These are phyloP conservation scores for Claviceps pazoutovae DNA, from an alignment of 2,329 filamentous ascomycete genomes.

Conservation along the genomic window DNA sequence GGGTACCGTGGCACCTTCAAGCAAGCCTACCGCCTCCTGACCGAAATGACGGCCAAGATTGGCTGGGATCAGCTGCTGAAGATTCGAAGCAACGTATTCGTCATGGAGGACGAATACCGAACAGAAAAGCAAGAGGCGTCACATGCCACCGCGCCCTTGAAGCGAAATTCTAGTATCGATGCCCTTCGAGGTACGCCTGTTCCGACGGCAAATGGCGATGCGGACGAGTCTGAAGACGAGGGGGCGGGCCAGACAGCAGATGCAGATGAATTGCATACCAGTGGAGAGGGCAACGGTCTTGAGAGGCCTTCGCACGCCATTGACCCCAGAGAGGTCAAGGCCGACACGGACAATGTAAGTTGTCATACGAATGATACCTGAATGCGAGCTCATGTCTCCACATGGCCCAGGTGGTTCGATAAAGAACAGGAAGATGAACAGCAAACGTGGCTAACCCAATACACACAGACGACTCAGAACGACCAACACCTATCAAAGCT, in stretches of 20 bases:
- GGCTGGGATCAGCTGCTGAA: slow-evolving; percentile 94
- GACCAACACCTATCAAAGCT: slow-evolving; percentile 75
- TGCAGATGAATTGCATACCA: slow-evolving; percentile 20
- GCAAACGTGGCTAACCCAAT: neutral
- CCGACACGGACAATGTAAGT: slow-evolving; percentile 56
- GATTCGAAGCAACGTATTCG: slow-evolving; percentile 92
- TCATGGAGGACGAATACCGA: slow-evolving; percentile 98
- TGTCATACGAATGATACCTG: neutral
- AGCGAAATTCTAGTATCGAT: slow-evolving; percentile 66
- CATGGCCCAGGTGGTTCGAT: too few relatives aligned
- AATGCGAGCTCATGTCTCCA: too few relatives aligned
- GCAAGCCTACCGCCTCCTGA: slow-evolving; percentile 85
- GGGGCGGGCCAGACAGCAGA: slow-evolving; percentile 17
- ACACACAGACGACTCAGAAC: slow-evolving; percentile 40
- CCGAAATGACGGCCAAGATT: slow-evolving; percentile 90
- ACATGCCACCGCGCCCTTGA: slow-evolving; percentile 28
- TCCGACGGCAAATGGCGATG: slow-evolving; percentile 34
- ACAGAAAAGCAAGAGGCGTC: slow-evolving; percentile 61
- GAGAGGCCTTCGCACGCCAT: slow-evolving; percentile 73
- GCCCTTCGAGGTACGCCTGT: slow-evolving; percentile 60
- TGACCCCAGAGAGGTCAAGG: slow-evolving; percentile 63
- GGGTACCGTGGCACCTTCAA: slow-evolving; percentile 91
- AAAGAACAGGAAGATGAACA: neutral
- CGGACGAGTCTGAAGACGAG: slow-evolving; percentile 21
- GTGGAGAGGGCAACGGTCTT: slow-evolving; percentile 31